Percentiles rank a stretch among this genome's conserved stretches.
phyloP scores from a whole-genome alignment of 495 filamentous ascomycete genomes.

The Aspergillus steynii region DNA sequence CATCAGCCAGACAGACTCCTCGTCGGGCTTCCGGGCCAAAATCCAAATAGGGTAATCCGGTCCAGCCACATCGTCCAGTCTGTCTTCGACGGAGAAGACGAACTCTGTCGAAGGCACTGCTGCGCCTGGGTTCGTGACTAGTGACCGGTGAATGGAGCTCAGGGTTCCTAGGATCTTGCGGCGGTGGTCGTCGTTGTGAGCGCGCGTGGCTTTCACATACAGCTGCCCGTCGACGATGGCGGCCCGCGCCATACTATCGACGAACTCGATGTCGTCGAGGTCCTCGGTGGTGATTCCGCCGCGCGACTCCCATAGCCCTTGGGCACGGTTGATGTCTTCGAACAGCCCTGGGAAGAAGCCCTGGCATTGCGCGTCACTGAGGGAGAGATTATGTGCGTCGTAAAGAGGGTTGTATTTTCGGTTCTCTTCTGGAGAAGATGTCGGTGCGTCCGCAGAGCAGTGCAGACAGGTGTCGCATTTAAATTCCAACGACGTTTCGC shows the following conservation, averaged over 20 bases:
- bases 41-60: conserved; percentile 48
- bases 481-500: conserved; percentile 17
- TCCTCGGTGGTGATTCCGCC: conserved; percentile 13
- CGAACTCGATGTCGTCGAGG: conserved; percentile 7
- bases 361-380: conserved; percentile 28
- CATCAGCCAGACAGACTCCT: conserved; percentile 54
- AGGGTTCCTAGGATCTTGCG: conserved; percentile 29
- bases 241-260: conserved; percentile 11
- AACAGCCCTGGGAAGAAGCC: conserved; percentile 34
- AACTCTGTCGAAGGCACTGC: conserved; percentile 60
- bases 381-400: conserved; percentile 21
- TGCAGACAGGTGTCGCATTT: conserved; percentile 13
- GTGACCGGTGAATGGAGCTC: conserved; percentile 24
- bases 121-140: conserved; percentile 27
- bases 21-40: conserved; percentile 26
- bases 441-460: conserved; percentile 4
- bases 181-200: conserved; percentile 26
- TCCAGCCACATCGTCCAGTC: conserved; percentile 18
- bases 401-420: conserved; percentile 17
- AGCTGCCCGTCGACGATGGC: conserved; percentile 18
- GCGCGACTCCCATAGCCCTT: conserved; percentile 5
- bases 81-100: conserved; percentile 42
- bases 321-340: conserved; percentile 27
- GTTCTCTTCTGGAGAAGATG: conserved; percentile 4
- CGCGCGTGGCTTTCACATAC: conserved; percentile 22